These are phyloP conservation scores for Ilyonectria destructans DNA, from an alignment of 2,329 filamentous ascomycete genomes.

Conservation along the genomic window DNA sequence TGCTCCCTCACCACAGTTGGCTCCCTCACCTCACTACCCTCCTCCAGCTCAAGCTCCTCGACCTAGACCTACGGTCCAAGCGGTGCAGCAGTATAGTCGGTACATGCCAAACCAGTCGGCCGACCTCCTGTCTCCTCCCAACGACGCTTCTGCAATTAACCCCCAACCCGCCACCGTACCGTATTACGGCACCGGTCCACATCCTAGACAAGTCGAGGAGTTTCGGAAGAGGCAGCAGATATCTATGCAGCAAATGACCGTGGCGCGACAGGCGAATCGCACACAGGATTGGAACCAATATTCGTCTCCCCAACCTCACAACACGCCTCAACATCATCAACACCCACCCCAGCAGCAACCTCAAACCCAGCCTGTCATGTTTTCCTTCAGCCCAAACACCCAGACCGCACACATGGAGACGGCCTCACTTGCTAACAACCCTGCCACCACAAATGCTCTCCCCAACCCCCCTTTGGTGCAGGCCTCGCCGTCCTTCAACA, in stretches of 20 bases:
- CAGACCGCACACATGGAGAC: background rate
- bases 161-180: background rate
- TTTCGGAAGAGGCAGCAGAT: background rate
- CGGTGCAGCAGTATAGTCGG: background rate
- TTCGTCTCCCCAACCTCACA: background rate
- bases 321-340: background rate
- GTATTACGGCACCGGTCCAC: background rate
- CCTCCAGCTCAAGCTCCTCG: background rate
- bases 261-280: background rate
- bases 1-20: background rate
- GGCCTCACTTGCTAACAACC: background rate
- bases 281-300: background rate
- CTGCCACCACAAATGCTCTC: background rate
- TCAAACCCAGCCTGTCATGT: background rate
- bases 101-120: background rate
- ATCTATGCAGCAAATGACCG: background rate
- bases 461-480: background rate
- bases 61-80: background rate
- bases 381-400: background rate
- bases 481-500: background rate
- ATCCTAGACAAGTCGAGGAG: background rate
- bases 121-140: background rate
- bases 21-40: constrained; percentile 1
- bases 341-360: background rate
- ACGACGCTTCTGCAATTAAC: background rate